Evolutionary conservation across 345 rosid genomes (phyloP), one percentile per base, ranked within the genome.

Genomic region (Turnera subulata): DNA sequence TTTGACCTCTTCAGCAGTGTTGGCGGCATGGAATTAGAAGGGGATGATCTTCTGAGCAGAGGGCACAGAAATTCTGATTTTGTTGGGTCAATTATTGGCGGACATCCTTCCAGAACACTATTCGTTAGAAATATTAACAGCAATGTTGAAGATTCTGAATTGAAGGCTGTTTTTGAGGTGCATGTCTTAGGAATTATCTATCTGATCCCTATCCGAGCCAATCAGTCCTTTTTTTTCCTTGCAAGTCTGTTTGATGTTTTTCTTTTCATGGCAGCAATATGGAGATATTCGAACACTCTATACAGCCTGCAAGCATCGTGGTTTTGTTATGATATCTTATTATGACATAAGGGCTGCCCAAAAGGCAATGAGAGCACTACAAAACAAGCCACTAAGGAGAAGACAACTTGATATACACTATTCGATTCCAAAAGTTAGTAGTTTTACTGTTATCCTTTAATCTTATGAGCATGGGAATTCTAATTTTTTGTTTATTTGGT

Each of bases 21-120:
- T 25, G 98, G 98, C 43, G 98, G 98, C 62, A 64, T 92, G 97
- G 98, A 92, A 65, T 75, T 92, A 16, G 70, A 66, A 62, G 91
- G 89, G 38, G 87, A 81, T 65, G 82, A 78, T 68, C 59, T 37
- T 52, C 1, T 55, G 38, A 37, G 15, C 53, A 67, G 44, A 58
- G 52, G 38, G 67, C 63, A 46, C 73, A 64, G 55, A 75, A 57
- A 53, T 14, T 67, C 68, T 49, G 72, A 75, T 42, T 56, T 60
- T 68, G 62, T 52, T n/a, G 52, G 65, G 35, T 29, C 35, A 29
- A 29, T 29, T 29, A 3, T 29, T 29, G 88, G 81, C 44, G 83
- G 80, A 63, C 76, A 73, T 68, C 87, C 87, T 71, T 94, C 97
- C 50, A 90, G 97, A 78, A 85, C 90, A 50, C 75, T 88, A 67